Evolutionary conservation across 805 yeast genomes (phyloP), one percentile per base, ranked within the genome.

Genomic region (Lachancea quebecensis): DNA sequence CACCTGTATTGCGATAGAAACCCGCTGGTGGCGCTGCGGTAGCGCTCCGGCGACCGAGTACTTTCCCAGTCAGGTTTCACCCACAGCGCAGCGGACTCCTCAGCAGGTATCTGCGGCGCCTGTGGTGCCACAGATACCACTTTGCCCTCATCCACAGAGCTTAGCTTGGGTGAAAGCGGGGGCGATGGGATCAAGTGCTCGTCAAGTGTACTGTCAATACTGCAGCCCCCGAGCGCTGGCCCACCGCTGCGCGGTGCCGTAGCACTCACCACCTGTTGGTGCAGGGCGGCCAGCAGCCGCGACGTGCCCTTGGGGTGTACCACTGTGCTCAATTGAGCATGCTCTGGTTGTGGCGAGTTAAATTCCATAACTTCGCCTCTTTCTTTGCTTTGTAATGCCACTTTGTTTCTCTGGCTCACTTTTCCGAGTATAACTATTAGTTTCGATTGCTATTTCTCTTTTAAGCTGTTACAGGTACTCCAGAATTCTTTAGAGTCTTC

Each of bases 261-360:
- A 16, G 41, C 48, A n/a, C 33, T 16, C 14, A 39, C 38, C 25
- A 52, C 53, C 32, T 50, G 52, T 34, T 50, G 52, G 44, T 52
- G 52, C 27, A 52, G 40, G 38, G 46, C 45, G 11, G 49, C 49
- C 38, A 48, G 32, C 28, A 44, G 33, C 21, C 49, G 46, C 31
- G 55, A 51, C 12, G 52, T 48, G 33, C 48, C 37, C 47, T 54
- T 54, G 33, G 54, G 52, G 35, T 49, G 45, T 37, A 42, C 46
- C 15, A 33, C 39, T 3, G 50, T 40, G 40, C 51, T 51, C 52
- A 62, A 51, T 50, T 61, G 64, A 14, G 57, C 54, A 43, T 60
- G 60, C 50, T 62, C 66, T 28, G 65, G 64, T 42, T 52, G 59
- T 11, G 67, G 67, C 10, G 67, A 60, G 48, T 57, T 54, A 42